These are phyloP conservation scores for Phytophthora ohioensis DNA, from an alignment of 352 stramenopile species.

Conservation along the genomic window DNA sequence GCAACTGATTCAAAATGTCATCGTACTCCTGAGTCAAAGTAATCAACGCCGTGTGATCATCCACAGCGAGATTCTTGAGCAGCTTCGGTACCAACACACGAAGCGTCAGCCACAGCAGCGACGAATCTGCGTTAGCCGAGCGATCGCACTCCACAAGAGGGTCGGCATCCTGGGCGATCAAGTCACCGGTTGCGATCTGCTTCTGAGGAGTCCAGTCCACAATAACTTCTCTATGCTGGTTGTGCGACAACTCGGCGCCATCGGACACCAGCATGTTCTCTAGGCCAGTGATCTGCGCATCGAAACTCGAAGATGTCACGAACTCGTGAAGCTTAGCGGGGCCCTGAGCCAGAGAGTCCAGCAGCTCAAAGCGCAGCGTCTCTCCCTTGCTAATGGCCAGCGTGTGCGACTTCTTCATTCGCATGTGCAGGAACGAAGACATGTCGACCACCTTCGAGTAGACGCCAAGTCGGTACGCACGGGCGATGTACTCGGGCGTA, in stretches of 20 bases:
- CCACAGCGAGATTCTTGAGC: constrained; percentile 43
- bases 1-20: constrained; percentile 39
- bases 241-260: constrained; percentile 58
- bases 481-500: constrained; percentile 83
- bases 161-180: constrained; percentile 50
- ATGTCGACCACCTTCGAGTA: constrained; percentile 89
- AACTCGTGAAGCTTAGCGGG: constrained; percentile 60
- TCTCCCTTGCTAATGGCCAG: constrained; percentile 74
- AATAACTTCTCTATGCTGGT: constrained; percentile 84
- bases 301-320: constrained; percentile 54
- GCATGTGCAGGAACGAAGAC: constrained; percentile 76
- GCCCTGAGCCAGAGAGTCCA: constrained; percentile 55
- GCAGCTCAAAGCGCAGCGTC: constrained; percentile 61
- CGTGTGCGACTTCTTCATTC: constrained; percentile 82
- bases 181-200: constrained; percentile 44
- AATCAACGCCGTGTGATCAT: constrained; percentile 39
- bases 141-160: constrained; percentile 75
- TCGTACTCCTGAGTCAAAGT: constrained; percentile 48
- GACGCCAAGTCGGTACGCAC: constrained; percentile 82
- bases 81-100: constrained; percentile 61
- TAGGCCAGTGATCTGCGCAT: constrained; percentile 44
- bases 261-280: constrained; percentile 53
- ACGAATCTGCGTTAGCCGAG: constrained; percentile 55
- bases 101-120: constrained; percentile 73
- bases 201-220: constrained; percentile 68